Base-by-base conservation (phyloP, 2,329 filamentous ascomycete genomes). In the Fusarium sp. region DNA sequence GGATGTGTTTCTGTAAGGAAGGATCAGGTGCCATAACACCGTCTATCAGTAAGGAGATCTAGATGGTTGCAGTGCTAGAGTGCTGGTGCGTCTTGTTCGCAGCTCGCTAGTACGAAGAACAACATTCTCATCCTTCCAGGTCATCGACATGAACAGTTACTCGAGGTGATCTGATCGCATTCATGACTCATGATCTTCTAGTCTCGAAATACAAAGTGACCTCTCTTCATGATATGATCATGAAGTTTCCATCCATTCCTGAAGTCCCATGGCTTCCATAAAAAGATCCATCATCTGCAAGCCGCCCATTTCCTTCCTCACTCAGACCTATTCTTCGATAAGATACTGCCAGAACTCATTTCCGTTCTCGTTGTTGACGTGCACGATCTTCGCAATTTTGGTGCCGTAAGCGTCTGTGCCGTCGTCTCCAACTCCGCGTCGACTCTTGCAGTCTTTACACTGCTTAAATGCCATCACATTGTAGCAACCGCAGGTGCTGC, bases 401-500 rank as follows among this genome's bases (percentile, higher is more conserved):
- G 62, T 65, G 18, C 65, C 55, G 34, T 52, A 51, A 16, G 60
- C 50, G 28, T 68, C 66, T 21, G 62, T 65, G 26, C 65, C 65
- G 46, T 68, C 60, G 18, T 68, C 65, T 39, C 44, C 60, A 28
- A 55, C 43, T 43, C 61, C 65, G 18, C 65, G 65, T 44, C 61
- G 55, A 26, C 53, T 55, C 45, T 66, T 68, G 50, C 65, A 68
- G 34, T 65, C 50, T 23, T 44, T 65, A 43, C 65, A 69, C 41
- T 65, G 60, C 43, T 49, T 69, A 39, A 39, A 55, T 28, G 46
- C 46, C 25, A 68, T 64, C 34, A 45, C 42, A 37, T 68, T 68
- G 50, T 44, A 62, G 19, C 41, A 66, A 21, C 44, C 41, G 30
- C 64, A 67, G n/a, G 26, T 52, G 25, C 46, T 67, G 30, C 51